These are phyloP conservation scores for Adansonia rubrostipa DNA, from an alignment of 441 rosid genomes.

Conservation along the genomic window DNA sequence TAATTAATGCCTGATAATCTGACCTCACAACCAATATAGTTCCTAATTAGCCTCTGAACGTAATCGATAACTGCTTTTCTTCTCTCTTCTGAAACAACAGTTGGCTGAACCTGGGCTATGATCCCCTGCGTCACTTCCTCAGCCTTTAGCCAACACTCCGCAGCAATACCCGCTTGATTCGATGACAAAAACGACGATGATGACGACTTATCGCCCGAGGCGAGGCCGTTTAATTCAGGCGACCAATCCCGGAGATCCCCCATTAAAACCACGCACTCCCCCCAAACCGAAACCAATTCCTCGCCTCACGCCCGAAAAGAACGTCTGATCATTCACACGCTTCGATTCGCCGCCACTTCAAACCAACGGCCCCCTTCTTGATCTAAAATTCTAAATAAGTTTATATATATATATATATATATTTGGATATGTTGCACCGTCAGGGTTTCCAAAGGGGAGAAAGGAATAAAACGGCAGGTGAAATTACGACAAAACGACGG, in stretches of 20 bases:
- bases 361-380: conserved; percentile 21
- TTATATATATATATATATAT: too few relatives aligned
- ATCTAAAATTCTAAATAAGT: background rate
- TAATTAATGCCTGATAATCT: background rate
- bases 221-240: conserved; percentile 49
- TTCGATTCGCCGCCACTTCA: conserved; percentile 23
- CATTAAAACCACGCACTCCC: conserved; percentile 43
- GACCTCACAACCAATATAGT: conserved; percentile 67
- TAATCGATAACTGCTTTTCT: conserved; percentile 73
- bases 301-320: background rate
- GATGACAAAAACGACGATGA: conserved; percentile 40
- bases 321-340: conserved; percentile 20
- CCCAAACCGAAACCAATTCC: background rate
- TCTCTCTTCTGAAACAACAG: conserved; percentile 68
- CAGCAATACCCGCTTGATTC: conserved; percentile 42
- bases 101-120: conserved; percentile 75
- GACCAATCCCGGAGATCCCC: conserved; percentile 73
- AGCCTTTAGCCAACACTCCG: conserved; percentile 57
- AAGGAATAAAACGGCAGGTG: conserved; percentile 11
- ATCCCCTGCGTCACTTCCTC: conserved; percentile 75
- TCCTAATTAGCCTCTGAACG: conserved; percentile 63
- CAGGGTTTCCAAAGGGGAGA: conserved; percentile 29
- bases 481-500: conserved; percentile 30
- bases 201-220: conserved; percentile 45
- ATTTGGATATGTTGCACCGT: conserved; percentile 22